Conservation (phyloP, 257 asterid genomes). For the Solanum etuberosum region DNA sequence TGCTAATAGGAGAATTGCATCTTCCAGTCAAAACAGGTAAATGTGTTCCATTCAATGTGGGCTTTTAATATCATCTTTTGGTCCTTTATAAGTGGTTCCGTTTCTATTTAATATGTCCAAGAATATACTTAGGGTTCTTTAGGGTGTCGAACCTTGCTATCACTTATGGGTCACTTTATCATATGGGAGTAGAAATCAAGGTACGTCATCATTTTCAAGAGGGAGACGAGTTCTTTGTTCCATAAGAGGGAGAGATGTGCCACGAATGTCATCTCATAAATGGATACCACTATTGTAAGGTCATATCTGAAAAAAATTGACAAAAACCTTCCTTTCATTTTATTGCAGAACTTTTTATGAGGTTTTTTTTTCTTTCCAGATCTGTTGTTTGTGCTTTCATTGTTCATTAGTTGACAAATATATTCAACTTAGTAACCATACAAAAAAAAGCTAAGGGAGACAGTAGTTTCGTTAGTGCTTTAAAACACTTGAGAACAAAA, state of each 20-base stretch:
- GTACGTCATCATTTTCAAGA: not conserved
- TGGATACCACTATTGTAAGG: not conserved
- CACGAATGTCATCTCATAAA: not conserved
- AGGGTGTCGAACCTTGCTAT: not conserved
- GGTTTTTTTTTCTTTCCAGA: not conserved
- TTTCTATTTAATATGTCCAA: not conserved
- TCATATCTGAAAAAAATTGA: not conserved
- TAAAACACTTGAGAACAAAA: not conserved
- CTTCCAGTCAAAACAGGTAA: not conserved
- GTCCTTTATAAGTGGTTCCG: not conserved
- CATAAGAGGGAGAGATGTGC: not conserved
- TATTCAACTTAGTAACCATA: not conserved
- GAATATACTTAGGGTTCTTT: not conserved
- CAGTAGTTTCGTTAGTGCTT: not conserved
- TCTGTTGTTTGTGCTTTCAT: not conserved
- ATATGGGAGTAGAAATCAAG: not conserved
- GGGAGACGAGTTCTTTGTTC: not conserved
- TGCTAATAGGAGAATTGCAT: not conserved
- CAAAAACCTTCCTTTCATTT: not conserved
- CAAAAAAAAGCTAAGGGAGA: not conserved
- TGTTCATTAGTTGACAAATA: not conserved
- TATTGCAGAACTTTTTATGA: not conserved
- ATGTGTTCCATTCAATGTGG: not conserved
- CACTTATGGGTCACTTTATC: not conserved
- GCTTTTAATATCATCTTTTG: not conserved